These are phyloP conservation scores for Fusarium agapanthi DNA, from an alignment of 2,329 filamentous ascomycete species.

Conservation along the genomic window DNA sequence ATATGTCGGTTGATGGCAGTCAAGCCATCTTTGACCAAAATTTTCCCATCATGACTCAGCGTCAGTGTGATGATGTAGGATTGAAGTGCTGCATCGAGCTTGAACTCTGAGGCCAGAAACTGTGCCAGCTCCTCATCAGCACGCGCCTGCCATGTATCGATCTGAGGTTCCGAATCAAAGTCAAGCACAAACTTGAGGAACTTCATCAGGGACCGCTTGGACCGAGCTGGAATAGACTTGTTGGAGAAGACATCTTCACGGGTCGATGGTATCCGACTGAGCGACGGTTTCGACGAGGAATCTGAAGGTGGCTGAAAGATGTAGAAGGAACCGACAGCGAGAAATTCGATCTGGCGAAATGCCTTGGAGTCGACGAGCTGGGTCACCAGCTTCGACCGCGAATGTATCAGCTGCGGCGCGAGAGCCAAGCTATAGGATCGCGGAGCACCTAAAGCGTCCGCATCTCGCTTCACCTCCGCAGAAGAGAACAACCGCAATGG, in stretches of 20 bases:
- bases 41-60: conserved; percentile 71
- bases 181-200: conserved; percentile 88
- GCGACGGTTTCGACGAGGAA: conserved; percentile 43
- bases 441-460: conserved; percentile 64
- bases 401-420: conserved; percentile 87
- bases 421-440: conserved; percentile 85
- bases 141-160: conserved; percentile 65
- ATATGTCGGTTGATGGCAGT: conserved; percentile 81
- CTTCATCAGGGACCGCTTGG: conserved; percentile 90
- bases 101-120: conserved; percentile 71
- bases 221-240: conserved; percentile 76
- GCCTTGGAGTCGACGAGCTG: conserved; percentile 89
- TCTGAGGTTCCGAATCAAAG: conserved; percentile 67
- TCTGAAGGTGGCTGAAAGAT: conserved; percentile 63
- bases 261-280: conserved; percentile 83
- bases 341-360: conserved; percentile 90
- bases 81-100: conserved; percentile 73
- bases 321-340: conserved; percentile 93
- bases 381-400: conserved; percentile 78
- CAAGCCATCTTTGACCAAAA: conserved; percentile 72
- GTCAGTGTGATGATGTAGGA: conserved; percentile 73
- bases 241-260: conserved; percentile 92
- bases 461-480: conserved; percentile 49
- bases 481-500: conserved; percentile 40
- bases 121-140: conserved; percentile 63